Conservation (phyloP, 768 basidiomycete species). For the Lactarius pseudohatsudake region DNA sequence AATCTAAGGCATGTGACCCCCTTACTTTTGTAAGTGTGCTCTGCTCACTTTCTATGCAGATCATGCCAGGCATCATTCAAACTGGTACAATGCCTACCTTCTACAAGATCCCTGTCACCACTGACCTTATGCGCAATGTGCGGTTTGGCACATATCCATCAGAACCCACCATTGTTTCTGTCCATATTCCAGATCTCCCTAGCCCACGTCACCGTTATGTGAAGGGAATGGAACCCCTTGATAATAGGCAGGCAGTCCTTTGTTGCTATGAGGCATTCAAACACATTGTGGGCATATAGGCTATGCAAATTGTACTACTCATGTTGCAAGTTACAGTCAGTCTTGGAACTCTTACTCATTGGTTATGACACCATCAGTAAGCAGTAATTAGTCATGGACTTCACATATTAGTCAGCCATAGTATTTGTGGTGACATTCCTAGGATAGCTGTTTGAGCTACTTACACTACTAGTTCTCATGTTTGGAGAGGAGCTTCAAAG, state of each 20-base stretch:
- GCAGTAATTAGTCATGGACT: no score
- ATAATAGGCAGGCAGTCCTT: neutral
- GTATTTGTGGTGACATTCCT: no score
- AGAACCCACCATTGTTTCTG: neutral
- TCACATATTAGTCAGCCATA: neutral
- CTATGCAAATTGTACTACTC: no score
- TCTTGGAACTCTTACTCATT: no score
- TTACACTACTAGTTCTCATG: no score
- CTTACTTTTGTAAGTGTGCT: neutral
- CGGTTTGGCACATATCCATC: neutral
- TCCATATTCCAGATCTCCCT: neutral
- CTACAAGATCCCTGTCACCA: neutral
- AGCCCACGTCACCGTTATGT: neutral
- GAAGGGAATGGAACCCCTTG: neutral
- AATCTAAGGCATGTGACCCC: neutral
- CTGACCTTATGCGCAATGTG: neutral
- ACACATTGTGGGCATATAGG: neutral
- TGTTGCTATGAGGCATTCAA: neutral
- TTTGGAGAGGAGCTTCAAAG: no score
- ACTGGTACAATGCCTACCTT: constrained; percentile 38
- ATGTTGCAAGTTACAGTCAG: no score
- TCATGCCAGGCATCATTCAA: constrained; percentile 48
- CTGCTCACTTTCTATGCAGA: neutral
- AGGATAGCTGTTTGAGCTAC: no score
- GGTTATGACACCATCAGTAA: no score